phyloP scores from a whole-genome alignment of 805 yeast genomes.

The Zygotorulaspora danielsina region DNA sequence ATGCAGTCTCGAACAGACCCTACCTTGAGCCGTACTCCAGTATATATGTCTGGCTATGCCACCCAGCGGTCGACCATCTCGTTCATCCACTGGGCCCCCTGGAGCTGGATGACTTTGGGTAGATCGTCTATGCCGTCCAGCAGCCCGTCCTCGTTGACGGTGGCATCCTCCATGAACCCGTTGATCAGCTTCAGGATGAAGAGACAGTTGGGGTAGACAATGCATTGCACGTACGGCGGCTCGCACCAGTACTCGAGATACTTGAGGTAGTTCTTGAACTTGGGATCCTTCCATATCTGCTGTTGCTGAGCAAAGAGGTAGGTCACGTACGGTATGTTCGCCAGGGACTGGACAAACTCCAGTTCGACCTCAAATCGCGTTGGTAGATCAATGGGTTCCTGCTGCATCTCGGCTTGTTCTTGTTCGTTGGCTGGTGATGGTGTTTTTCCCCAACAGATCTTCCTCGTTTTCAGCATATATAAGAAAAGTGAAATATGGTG shows the following conservation, averaged over 20 bases:
- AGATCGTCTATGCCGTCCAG: conserved; percentile 48
- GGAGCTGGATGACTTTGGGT: conserved; percentile 45
- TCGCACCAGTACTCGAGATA: conserved; percentile 86
- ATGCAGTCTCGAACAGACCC: too few relatives aligned
- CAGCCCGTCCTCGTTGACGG: conserved; percentile 44
- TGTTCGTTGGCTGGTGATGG: too few relatives aligned
- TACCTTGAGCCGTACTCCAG: too few relatives aligned
- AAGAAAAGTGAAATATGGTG: too few relatives aligned
- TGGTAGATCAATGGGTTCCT: conserved; percentile 38
- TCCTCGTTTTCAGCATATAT: not conserved
- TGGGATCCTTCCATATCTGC: conserved; percentile 58
- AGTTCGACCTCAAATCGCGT: conserved; percentile 41
- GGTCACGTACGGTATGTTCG: conserved; percentile 83
- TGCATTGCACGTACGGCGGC: conserved; percentile 51
- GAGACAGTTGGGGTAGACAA: conserved; percentile 77
- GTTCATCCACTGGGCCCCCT: conserved; percentile 46
- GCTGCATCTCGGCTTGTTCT: conserved; percentile 1
- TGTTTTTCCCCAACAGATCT: conserved; percentile 6
- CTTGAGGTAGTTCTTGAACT: conserved; percentile 68
- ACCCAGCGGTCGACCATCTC: conserved; percentile 74
- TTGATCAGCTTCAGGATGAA: conserved; percentile 64
- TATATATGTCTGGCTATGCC: too few relatives aligned
- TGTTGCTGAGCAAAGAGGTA: conserved; percentile 77
- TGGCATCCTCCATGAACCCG: conserved; percentile 30
- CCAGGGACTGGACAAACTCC: conserved; percentile 84